Conservation (phyloP, 331 rosid species). For the Cydonia oblonga region DNA sequence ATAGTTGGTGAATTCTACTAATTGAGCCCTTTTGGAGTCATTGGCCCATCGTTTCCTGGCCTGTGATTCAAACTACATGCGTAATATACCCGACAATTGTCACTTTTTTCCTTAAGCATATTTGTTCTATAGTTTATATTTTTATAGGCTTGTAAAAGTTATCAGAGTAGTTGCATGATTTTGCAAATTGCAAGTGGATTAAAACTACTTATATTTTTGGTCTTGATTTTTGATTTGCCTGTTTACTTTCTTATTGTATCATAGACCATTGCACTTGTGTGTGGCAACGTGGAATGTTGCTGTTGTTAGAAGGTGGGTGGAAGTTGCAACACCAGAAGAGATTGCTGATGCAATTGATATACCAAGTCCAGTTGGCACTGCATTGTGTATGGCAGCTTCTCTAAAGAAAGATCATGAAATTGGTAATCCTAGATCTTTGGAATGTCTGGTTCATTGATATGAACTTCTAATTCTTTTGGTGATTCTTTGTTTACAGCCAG, state of each 20-base stretch:
- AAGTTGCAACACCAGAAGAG: slow-evolving; percentile 70
- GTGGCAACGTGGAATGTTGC: slow-evolving; percentile 90
- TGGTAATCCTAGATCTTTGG: slow-evolving; percentile 38
- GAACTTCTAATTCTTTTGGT: not conserved
- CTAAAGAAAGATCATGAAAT: slow-evolving; percentile 86
- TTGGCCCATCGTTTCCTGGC: not conserved
- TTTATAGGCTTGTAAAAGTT: not conserved
- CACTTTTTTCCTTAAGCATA: not conserved
- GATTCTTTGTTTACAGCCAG: not conserved
- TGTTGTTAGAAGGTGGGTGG: slow-evolving; percentile 91
- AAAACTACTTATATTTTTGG: not conserved
- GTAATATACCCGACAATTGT: not conserved
- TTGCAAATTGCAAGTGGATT: not conserved
- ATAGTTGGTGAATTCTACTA: not conserved
- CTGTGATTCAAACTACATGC: not conserved
- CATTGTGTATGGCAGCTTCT: slow-evolving; percentile 96
- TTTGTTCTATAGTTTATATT: not conserved
- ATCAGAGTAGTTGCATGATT: not conserved
- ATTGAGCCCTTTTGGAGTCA: not conserved
- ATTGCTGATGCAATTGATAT: slow-evolving; percentile 79
- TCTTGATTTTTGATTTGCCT: slow-evolving; percentile 1
- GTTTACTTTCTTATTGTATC: slow-evolving; percentile 22
- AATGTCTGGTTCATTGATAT: not conserved
- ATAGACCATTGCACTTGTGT: slow-evolving; percentile 94
- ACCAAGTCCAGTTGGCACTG: slow-evolving; percentile 72